Base-by-base conservation (phyloP, 2,329 filamentous ascomycete species). In the Nemania serpens region DNA sequence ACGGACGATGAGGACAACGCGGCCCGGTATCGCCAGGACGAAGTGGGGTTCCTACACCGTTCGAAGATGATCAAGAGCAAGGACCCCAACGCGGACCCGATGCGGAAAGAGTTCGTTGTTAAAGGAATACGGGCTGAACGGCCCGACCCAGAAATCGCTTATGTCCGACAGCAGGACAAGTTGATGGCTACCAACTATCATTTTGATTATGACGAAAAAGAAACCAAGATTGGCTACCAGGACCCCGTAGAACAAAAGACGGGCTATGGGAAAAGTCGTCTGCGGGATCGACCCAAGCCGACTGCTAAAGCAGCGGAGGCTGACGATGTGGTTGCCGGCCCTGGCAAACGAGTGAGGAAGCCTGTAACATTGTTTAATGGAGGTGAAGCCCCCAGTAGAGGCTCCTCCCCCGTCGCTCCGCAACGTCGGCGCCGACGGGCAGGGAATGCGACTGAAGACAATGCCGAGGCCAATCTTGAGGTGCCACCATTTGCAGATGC, bases 1-100 rank as follows among this genome's bases (percentile, higher is more conserved):
- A 79, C 84, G 1, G 84, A 86, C 54, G 83, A 87, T 63, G 79
- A 84, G 52, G 84, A 86, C 64, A 86, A 86, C 64, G 77, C 84
- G 0, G 75, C 78, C 39, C 80, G 83, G 20, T 81, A 84, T 22
- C 76, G 77, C 15, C 75, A 76, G 15, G 80, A 83, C 51, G 83
- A 82, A 29, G 60, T 64, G 5, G 51, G 64, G 0, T 74, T 71
- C 57, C 51, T 68, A 6, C 72, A 83, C 55, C 79, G 81, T 13
- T 74, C 81, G 61, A 76, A 79, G 50, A 78, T 79, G 66, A 74
- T 76, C 12, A 55, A 67, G 22, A 74, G 75, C 54, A 81, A 81
- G 66, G 74, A 77, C 59, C 69, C 72, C 7, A 70, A 79, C 59
- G 78, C 80, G 20, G 79, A 79, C 36, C 71, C 71, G 15, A 71